phyloP scores from a whole-genome alignment of 352 stramenopile genomes.

The Pythium aphanidermatum region DNA sequence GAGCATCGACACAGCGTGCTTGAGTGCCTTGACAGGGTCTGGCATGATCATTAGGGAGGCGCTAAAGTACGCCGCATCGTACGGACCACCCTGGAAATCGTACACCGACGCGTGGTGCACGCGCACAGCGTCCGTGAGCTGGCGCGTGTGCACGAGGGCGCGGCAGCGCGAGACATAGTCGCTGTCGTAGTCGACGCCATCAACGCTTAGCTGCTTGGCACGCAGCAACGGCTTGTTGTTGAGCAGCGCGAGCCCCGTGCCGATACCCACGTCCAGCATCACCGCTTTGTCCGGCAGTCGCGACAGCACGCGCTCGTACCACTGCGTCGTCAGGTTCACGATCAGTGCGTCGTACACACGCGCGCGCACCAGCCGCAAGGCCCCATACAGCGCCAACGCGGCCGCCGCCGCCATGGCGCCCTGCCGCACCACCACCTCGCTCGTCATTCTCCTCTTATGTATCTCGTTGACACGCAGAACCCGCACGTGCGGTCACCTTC shows the following conservation, averaged over 20 bases:
- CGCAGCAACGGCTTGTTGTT: constrained; percentile 60
- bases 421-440: constrained; percentile 9
- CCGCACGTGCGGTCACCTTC: neutral
- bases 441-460: no score
- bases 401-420: constrained; percentile 15
- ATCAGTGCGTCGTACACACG: constrained; percentile 88
- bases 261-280: constrained; percentile 88
- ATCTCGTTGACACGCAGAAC: no score
- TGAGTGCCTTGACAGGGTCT: constrained; percentile 76
- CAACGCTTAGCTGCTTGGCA: constrained; percentile 63
- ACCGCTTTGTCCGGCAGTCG: constrained; percentile 43
- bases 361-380: constrained; percentile 52
- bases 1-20: constrained; percentile 56
- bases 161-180: constrained; percentile 81
- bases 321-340: constrained; percentile 82
- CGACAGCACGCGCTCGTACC: constrained; percentile 82
- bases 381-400: constrained; percentile 35
- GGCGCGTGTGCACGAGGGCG: constrained; percentile 29
- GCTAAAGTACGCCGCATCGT: constrained; percentile 90
- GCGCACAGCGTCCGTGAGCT: constrained; percentile 39
- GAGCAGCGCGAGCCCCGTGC: constrained; percentile 66
- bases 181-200: constrained; percentile 88
- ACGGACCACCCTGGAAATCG: constrained; percentile 56
- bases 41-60: constrained; percentile 91
- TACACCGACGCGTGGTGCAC: constrained; percentile 82